phyloP scores from a whole-genome alignment of 2,329 filamentous ascomycete genomes.

The Apiospora marii region DNA sequence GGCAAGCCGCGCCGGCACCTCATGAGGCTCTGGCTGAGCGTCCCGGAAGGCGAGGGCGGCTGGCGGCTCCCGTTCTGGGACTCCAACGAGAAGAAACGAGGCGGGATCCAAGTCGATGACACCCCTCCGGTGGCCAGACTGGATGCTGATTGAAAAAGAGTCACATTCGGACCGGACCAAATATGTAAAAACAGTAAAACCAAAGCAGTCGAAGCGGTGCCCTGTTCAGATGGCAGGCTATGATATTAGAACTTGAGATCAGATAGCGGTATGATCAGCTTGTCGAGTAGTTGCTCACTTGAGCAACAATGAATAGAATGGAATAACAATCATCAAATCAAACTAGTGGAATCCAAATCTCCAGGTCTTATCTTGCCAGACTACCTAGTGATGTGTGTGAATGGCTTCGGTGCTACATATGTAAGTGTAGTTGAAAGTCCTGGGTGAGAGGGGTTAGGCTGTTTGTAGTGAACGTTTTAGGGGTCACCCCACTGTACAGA shows the following conservation, averaged over 20 bases:
- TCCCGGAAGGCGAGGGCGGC: constrained; percentile 82
- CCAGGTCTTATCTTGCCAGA: not conserved
- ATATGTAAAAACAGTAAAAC: not conserved
- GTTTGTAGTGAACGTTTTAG: constrained; percentile 1
- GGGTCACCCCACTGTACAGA: not conserved
- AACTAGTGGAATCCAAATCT: not conserved
- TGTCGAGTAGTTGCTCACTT: not conserved
- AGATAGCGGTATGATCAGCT: not conserved
- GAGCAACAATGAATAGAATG: not conserved
- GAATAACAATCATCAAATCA: not conserved
- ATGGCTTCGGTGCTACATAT: not conserved
- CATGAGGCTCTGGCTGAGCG: constrained; percentile 85
- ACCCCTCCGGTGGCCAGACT: constrained; percentile 76
- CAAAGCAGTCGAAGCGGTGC: not conserved
- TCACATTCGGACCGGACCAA: not conserved
- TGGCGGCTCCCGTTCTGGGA: constrained; percentile 88
- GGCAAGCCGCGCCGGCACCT: constrained; percentile 74
- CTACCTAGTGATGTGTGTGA: not conserved
- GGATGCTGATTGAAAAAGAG: constrained; percentile 71
- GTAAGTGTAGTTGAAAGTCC: not conserved
- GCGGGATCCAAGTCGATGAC: constrained; percentile 88
- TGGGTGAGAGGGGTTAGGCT: not conserved
- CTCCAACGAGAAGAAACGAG: constrained; percentile 83
- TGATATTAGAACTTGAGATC: not conserved
- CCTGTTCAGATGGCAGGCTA: not conserved